Conservation (phyloP, 768 basidiomycete species). For the Rubroboletus satanas region DNA sequence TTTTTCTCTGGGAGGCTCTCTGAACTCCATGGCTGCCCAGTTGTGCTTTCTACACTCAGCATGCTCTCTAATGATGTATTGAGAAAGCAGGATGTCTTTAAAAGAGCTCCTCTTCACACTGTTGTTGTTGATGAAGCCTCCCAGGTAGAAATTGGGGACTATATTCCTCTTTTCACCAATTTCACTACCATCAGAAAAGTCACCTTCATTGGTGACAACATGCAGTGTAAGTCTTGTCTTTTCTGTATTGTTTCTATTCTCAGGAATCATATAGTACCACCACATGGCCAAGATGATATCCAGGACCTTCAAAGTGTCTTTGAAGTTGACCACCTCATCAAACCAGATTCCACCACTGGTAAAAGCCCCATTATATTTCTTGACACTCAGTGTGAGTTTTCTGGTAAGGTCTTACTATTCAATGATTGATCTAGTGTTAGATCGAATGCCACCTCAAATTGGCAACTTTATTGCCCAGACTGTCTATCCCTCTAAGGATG, state of each 20-base stretch:
- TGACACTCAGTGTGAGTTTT: conserved; percentile 66
- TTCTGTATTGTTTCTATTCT: conserved; percentile 30
- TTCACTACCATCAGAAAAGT: conserved; percentile 43
- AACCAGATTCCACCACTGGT: conserved; percentile 15
- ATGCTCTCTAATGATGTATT: conserved; percentile 56
- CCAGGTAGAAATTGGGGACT: conserved; percentile 57
- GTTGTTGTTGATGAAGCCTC: conserved; percentile 65
- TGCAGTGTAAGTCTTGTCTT: conserved; percentile 47
- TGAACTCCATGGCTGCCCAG: conserved; percentile 40
- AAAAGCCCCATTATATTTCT: conserved; percentile 48
- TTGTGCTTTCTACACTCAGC: conserved; percentile 71
- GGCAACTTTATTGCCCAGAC: conserved; percentile 65
- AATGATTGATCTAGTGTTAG: conserved; percentile 35
- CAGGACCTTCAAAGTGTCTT: conserved; percentile 69
- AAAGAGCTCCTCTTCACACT: conserved; percentile 38
- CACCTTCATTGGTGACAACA: conserved; percentile 64
- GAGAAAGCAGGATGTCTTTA: conserved; percentile 20
- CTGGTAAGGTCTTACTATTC: not conserved
- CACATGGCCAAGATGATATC: conserved; percentile 70
- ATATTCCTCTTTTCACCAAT: conserved; percentile 40
- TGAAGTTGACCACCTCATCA: conserved; percentile 61
- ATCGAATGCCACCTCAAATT: conserved; percentile 82
- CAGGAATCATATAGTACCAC: conserved; percentile 56
- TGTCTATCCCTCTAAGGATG: conserved; percentile 52
- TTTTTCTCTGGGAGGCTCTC: conserved; percentile 33